Percentiles rank a stretch among this genome's conserved stretches.
Evolutionary conservation across 108 stramenopile species (phyloP).

Genomic region (Bacterosira constricta): DNA sequence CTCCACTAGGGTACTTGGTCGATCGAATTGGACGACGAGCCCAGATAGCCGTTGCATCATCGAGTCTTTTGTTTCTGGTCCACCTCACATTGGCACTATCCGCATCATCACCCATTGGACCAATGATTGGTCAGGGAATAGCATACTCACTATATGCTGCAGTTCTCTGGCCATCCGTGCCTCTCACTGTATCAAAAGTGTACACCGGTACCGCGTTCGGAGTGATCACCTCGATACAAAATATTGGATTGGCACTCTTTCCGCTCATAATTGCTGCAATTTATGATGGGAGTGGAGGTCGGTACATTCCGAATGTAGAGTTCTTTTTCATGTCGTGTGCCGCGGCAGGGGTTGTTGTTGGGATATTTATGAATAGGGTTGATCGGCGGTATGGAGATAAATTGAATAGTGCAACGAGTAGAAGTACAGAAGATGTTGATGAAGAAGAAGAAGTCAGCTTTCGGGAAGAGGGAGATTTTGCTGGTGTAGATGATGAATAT

Average conservation of each 20-base stretch:
- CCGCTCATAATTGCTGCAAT: constrained; percentile 58
- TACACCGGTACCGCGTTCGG: constrained; percentile 66
- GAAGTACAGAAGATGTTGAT: too few species aligned
- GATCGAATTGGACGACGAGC: constrained; percentile 65
- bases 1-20: constrained; percentile 58
- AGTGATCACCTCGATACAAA: constrained; percentile 64
- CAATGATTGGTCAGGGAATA: constrained; percentile 62
- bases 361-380: constrained; percentile 45
- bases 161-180: constrained; percentile 73
- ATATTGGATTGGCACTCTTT: constrained; percentile 63
- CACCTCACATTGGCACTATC: constrained; percentile 48
- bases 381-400: constrained; percentile 43
- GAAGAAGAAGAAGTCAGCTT: background rate
- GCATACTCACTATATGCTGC: constrained; percentile 66
- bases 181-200: constrained; percentile 55
- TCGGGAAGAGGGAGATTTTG: background rate
- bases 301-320: constrained; percentile 65
- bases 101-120: constrained; percentile 36
- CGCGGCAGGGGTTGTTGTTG: constrained; percentile 43
- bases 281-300: constrained; percentile 17
- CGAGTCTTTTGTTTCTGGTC: constrained; percentile 42
- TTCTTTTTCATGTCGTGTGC: constrained; percentile 56
- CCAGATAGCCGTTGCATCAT: constrained; percentile 43
- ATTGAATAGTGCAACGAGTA: constrained; percentile 22
- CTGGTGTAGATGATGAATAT: background rate